A percentile compares a stretch with the other conserved stretches of the same genome.
phyloP scores from a whole-genome alignment of 1,284 basidiomycete genomes.

The Marasmius oreades region DNA sequence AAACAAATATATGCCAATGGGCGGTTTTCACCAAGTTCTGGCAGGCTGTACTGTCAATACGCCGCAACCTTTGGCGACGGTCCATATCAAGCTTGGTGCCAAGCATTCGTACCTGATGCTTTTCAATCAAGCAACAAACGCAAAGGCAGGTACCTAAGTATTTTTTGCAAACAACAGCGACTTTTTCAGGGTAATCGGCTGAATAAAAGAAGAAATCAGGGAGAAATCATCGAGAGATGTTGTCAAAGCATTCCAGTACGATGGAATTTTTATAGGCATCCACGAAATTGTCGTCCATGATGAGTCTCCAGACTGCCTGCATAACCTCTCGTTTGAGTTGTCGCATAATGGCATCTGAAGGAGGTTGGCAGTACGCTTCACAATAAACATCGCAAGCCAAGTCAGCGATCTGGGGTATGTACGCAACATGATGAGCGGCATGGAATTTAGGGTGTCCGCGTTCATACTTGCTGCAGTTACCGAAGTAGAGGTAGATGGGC shows the following conservation, averaged over 20 bases:
- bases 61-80: background rate
- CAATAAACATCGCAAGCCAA: conserved; percentile 20
- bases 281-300: conserved; percentile 27
- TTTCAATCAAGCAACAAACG: too few relatives aligned
- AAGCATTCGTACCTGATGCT: conserved; percentile 17
- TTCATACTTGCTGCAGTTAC: conserved; percentile 23
- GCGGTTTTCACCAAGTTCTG: too few relatives aligned
- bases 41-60: conserved; percentile 10
- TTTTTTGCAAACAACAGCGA: conserved; percentile 22
- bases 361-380: conserved; percentile 1
- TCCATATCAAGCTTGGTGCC: conserved; percentile 19
- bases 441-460: conserved; percentile 9
- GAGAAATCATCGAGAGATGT: conserved; percentile 15
- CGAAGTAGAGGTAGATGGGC: conserved; percentile 27
- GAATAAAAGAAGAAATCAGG: conserved; percentile 23
- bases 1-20: conserved; percentile 13
- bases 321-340: conserved; percentile 26
- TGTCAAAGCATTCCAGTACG: conserved; percentile 20
- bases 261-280: conserved; percentile 25
- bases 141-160: conserved; percentile 23
- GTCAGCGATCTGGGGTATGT: conserved; percentile 26
- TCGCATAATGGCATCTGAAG: conserved; percentile 13
- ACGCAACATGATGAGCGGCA: conserved; percentile 28
- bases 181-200: conserved; percentile 31
- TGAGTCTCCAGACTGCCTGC: conserved; percentile 22